These are phyloP conservation scores for Tetrapisispora phaffii DNA, from an alignment of 805 yeast species.

Conservation along the genomic window DNA sequence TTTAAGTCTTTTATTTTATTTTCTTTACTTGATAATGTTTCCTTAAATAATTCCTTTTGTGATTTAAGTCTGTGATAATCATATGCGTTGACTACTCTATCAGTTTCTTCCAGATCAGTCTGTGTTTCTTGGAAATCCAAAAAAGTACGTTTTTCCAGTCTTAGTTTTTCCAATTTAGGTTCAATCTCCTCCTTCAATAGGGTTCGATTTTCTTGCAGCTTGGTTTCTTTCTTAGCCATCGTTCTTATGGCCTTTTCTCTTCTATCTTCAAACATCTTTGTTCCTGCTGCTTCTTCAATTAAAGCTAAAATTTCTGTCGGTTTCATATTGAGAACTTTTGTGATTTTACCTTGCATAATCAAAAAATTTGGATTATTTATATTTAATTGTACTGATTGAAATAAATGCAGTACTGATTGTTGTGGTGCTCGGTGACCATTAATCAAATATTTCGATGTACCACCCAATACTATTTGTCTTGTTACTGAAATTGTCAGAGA, in stretches of 20 bases:
- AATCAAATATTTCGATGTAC: slow-evolving; percentile 81
- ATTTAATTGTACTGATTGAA: slow-evolving; percentile 90
- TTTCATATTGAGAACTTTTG: slow-evolving; percentile 93
- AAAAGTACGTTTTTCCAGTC: slow-evolving; percentile 72
- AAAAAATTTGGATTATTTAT: slow-evolving; percentile 94
- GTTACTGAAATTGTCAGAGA: slow-evolving; percentile 78
- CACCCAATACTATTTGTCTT: slow-evolving; percentile 83
- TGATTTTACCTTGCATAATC: slow-evolving; percentile 98
- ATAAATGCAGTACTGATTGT: slow-evolving; percentile 77
- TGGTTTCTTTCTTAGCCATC: slow-evolving; percentile 82
- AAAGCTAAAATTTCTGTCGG: slow-evolving; percentile 81
- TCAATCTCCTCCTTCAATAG: slow-evolving; percentile 79
- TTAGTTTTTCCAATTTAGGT: slow-evolving; percentile 74
- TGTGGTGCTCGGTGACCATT: slow-evolving; percentile 97
- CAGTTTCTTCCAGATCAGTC: slow-evolving; percentile 64
- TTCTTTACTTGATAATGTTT: slow-evolving; percentile 35
- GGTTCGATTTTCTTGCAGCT: slow-evolving; percentile 64
- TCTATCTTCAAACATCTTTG: slow-evolving; percentile 88
- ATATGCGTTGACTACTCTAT: slow-evolving; percentile 68
- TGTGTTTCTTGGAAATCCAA: slow-evolving; percentile 81
- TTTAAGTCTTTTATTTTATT: slow-evolving; percentile 34
- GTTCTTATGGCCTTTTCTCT: slow-evolving; percentile 86
- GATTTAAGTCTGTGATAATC: slow-evolving; percentile 43
- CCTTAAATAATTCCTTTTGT: slow-evolving; percentile 36
- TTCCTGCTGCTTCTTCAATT: slow-evolving; percentile 98